Conservation (phyloP, 2,329 filamentous ascomycete species). For the Davidsoniella eucalypti region DNA sequence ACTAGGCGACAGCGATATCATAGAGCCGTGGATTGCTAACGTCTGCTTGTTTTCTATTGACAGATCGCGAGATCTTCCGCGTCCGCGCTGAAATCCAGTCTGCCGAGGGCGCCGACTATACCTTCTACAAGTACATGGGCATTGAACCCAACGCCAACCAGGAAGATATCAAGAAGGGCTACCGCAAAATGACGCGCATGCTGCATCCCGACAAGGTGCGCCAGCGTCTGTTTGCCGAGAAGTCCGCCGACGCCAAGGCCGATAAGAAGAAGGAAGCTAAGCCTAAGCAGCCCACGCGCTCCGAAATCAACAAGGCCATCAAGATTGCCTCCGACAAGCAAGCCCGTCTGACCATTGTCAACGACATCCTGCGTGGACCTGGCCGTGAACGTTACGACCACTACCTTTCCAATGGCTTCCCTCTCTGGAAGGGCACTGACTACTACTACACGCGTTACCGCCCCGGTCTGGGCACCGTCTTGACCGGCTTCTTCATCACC, state of each 20-base stretch:
- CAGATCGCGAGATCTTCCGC: conserved; percentile 96
- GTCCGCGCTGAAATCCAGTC: conserved; percentile 71
- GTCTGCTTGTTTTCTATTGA: not conserved
- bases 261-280: conserved; percentile 31
- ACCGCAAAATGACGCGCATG: conserved; percentile 68
- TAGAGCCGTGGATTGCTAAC: not conserved
- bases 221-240: conserved; percentile 60
- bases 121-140: conserved; percentile 90
- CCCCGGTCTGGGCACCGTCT: conserved; percentile 72
- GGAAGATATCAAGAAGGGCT: conserved; percentile 86
- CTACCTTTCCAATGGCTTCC: conserved; percentile 85
- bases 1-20: not conserved
- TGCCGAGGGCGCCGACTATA: conserved; percentile 62
- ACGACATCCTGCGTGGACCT: conserved; percentile 68
- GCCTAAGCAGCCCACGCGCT: conserved; percentile 55
- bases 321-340: conserved; percentile 74
- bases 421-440: conserved; percentile 88
- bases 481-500: conserved; percentile 65
- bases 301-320: conserved; percentile 60
- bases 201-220: conserved; percentile 94
- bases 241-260: conserved; percentile 35
- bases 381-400: conserved; percentile 82
- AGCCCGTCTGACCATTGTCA: conserved; percentile 67
- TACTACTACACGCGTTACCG: conserved; percentile 96
- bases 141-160: conserved; percentile 55